These are phyloP conservation scores for Aegilops sharonensis DNA, from an alignment of 176 grass and related monocot genomes.

Conservation along the genomic window DNA sequence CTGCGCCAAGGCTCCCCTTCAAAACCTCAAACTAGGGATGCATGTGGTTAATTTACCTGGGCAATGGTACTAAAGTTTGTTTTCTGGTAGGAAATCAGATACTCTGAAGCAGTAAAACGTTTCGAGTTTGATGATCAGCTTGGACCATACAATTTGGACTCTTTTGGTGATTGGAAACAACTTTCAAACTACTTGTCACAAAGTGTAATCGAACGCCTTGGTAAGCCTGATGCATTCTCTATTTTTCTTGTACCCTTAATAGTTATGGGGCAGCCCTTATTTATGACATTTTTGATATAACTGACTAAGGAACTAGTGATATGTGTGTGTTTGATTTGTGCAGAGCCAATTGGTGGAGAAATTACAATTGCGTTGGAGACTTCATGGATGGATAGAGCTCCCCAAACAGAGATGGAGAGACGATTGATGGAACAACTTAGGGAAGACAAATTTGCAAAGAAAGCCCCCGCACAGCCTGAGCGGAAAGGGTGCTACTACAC, in stretches of 20 bases:
- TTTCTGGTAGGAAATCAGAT: conserved; percentile 81
- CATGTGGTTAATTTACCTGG: background rate
- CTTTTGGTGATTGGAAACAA: conserved; percentile 70
- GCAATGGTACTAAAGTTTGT: conserved; percentile 23
- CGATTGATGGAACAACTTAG: conserved; percentile 69
- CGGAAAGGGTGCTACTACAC: conserved; percentile 80
- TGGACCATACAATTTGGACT: conserved; percentile 75
- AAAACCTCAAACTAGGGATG: background rate
- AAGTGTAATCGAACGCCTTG: conserved; percentile 66
- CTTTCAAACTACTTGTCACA: conserved; percentile 73
- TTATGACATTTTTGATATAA: conserved; percentile 3
- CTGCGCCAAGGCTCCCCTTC: too few relatives aligned
- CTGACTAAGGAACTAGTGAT: background rate
- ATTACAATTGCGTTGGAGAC: conserved; percentile 77
- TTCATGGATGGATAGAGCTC: conserved; percentile 53
- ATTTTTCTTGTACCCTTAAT: background rate
- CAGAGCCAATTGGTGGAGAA: conserved; percentile 87
- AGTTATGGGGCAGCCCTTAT: background rate
- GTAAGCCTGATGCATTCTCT: conserved; percentile 33
- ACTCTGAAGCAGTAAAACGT: conserved; percentile 68
- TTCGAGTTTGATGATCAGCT: conserved; percentile 81
- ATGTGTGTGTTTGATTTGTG: conserved; percentile 5
- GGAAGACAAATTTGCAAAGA: conserved; percentile 54
- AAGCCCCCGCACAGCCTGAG: conserved; percentile 36
- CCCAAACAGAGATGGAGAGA: conserved; percentile 69